Percentiles rank a stretch among this genome's conserved stretches.
These are phyloP conservation scores for Backusella tarrabulga DNA, from an alignment of 192 early-diverging fungal species.

Conservation along the genomic window DNA sequence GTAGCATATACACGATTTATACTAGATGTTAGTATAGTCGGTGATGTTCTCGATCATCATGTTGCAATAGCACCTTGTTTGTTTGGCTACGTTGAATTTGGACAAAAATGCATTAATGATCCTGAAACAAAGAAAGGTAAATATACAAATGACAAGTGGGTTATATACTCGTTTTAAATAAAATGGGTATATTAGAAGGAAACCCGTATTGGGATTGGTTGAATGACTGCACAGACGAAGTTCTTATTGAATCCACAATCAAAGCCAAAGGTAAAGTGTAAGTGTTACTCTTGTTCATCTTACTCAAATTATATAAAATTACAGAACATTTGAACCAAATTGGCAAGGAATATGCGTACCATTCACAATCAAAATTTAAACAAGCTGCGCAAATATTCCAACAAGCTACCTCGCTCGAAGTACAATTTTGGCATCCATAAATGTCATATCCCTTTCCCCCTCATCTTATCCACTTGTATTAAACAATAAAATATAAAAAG, in stretches of 20 bases:
- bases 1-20: slow-evolving; percentile 85
- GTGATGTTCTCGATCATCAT: slow-evolving; percentile 74
- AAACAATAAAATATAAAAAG: background rate
- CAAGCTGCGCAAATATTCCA: slow-evolving; percentile 67
- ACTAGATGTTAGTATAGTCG: slow-evolving; percentile 64
- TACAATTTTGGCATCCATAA: slow-evolving; percentile 63
- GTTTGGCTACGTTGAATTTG: slow-evolving; percentile 83
- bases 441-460: background rate
- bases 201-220: slow-evolving; percentile 89
- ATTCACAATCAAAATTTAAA: slow-evolving; percentile 50
- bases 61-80: slow-evolving; percentile 82
- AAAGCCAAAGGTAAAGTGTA: slow-evolving; percentile 50
- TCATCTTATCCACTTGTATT: background rate
- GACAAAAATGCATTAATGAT: slow-evolving; percentile 56
- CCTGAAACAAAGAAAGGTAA: slow-evolving; percentile 58
- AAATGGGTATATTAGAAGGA: slow-evolving; percentile 37
- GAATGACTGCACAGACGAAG: slow-evolving; percentile 57
- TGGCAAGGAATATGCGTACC: slow-evolving; percentile 46
- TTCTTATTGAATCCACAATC: slow-evolving; percentile 63
- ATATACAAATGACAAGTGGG: background rate
- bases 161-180: background rate
- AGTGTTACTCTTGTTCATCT: background rate
- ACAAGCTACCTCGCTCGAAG: slow-evolving; percentile 69
- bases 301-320: background rate
- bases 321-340: slow-evolving; percentile 52